A percentile compares a stretch with the other conserved stretches of the same genome.
Evolutionary conservation across 2,329 filamentous ascomycete genomes (phyloP).

Genomic region (Dichotomopilus funicola): DNA sequence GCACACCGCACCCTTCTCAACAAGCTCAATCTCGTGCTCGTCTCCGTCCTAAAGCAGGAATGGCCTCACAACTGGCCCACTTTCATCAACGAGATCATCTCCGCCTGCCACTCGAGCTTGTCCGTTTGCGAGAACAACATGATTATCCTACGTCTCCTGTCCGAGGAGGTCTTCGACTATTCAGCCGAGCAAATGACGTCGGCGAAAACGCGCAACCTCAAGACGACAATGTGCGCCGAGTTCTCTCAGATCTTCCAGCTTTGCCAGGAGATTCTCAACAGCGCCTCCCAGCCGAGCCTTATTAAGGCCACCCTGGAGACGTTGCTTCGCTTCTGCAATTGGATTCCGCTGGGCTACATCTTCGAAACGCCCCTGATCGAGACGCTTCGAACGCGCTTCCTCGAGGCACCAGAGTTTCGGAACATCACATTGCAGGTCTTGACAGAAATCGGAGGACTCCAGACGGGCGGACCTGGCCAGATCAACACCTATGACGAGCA

Average conservation of each 20-base stretch:
- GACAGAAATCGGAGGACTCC: conserved; percentile 92
- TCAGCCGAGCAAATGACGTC: conserved; percentile 99
- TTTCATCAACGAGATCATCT: conserved; percentile 99
- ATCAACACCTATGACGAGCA: conserved; percentile 83
- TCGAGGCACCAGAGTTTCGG: conserved; percentile 89
- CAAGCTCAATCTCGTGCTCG: conserved; percentile 95
- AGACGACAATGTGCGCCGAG: conserved; percentile 97
- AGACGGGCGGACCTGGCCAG: conserved; percentile 66
- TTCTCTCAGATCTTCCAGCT: conserved; percentile 98
- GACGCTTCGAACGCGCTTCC: conserved; percentile 83
- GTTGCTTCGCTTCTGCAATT: conserved; percentile 92
- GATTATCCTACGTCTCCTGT: conserved; percentile 90
- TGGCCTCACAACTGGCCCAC: conserved; percentile 99
- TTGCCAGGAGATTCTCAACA: conserved; percentile 89
- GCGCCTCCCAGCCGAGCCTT: conserved; percentile 75
- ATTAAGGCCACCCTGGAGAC: conserved; percentile 97
- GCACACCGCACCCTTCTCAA: conserved; percentile 85
- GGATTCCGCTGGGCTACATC: conserved; percentile 97
- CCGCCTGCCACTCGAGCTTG: conserved; percentile 87
- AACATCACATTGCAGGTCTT: conserved; percentile 95
- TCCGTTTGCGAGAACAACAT: conserved; percentile 99
- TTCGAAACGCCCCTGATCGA: conserved; percentile 97
- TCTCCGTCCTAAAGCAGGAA: conserved; percentile 97
- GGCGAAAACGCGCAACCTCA: conserved; percentile 88
- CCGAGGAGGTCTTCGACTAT: conserved; percentile 98